phyloP scores from a whole-genome alignment of 2,329 filamentous ascomycete species.

The Aspergillus sp. region DNA sequence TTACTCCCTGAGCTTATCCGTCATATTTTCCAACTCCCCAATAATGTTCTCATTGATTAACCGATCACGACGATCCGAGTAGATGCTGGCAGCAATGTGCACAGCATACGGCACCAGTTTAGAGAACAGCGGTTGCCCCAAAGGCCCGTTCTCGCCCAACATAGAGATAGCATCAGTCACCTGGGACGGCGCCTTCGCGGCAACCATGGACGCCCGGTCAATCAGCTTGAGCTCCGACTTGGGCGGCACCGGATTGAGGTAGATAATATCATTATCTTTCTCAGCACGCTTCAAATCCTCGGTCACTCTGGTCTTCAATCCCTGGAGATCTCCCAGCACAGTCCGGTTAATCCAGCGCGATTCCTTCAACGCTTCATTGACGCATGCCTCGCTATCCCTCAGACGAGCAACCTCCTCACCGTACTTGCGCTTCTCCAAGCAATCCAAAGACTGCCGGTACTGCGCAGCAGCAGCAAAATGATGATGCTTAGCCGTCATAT shows the following conservation, averaged over 20 bases:
- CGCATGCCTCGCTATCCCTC: slow-evolving; percentile 77
- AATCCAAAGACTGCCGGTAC: slow-evolving; percentile 86
- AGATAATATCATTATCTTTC: slow-evolving; percentile 96
- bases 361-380: slow-evolving; percentile 84
- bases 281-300: slow-evolving; percentile 91
- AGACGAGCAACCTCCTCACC: slow-evolving; percentile 92
- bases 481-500: slow-evolving; percentile 94
- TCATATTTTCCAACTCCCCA: slow-evolving; percentile 78
- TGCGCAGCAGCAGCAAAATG: slow-evolving; percentile 96
- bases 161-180: slow-evolving; percentile 77
- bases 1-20: slow-evolving; percentile 72
- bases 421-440: slow-evolving; percentile 88
- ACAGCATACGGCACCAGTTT: slow-evolving; percentile 95
- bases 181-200: slow-evolving; percentile 75
- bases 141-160: slow-evolving; percentile 75
- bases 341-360: slow-evolving; percentile 76
- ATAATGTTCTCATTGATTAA: slow-evolving; percentile 86
- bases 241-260: slow-evolving; percentile 78
- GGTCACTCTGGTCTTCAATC: slow-evolving; percentile 75
- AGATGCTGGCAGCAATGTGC: slow-evolving; percentile 91
- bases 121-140: slow-evolving; percentile 82
- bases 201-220: slow-evolving; percentile 86
- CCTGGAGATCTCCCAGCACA: slow-evolving; percentile 79
- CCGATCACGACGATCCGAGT: slow-evolving; percentile 87
- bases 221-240: slow-evolving; percentile 85